Evolutionary conservation across 306 rosid species (phyloP), one percentile per base, ranked within the genome.

Genomic region (Citrullus amarus): DNA sequence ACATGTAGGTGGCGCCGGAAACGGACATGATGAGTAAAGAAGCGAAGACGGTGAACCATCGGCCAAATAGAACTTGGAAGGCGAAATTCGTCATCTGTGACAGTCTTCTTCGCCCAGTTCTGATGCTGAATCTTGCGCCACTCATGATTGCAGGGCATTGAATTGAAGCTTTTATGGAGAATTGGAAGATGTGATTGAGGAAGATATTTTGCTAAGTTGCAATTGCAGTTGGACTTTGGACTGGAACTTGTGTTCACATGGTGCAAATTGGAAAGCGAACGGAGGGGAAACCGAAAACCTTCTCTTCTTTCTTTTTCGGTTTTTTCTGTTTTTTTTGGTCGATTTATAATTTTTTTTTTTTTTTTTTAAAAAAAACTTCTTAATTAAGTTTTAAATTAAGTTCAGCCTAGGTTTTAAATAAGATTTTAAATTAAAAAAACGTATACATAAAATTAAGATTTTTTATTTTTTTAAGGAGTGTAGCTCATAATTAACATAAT

Each of bases 41-140:
- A 48, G 77, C 77, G 59, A 72, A 72, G 43, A 50, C 39, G 22
- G 77, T 25, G 59, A 72, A 72, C 77, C 76, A 72, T 72, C 77
- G 77, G 59, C 77, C 77, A 9, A 20, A 4, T 17, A 38, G 74
- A 65, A 72, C 77, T 72, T 72, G 77, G 4, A 16, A 6, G 44
- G 44, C 43, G 77, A 72, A 72, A 72, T 72, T 72, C 60, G 14
- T 14, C 77, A 48, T 50, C 76, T 15, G 58, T 8, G 57, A 53
- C 6, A 1, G 20, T 15, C 54, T 48, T 15, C 39, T 48, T 15
- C 43, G 77, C 7, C 8, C 22, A 72, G 17, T 48, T 2, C 58
- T 14, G 77, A 72, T 48, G 18, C 77, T 72, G 60, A 28, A 50
- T 30, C 16, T 28, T 15, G 41, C 9, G 75, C 55, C 7, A n/a